A percentile compares a stretch with the other conserved stretches of the same genome.
Conservation (phyloP, 2,329 filamentous ascomycete genomes). For the Thelonectria discophora region DNA sequence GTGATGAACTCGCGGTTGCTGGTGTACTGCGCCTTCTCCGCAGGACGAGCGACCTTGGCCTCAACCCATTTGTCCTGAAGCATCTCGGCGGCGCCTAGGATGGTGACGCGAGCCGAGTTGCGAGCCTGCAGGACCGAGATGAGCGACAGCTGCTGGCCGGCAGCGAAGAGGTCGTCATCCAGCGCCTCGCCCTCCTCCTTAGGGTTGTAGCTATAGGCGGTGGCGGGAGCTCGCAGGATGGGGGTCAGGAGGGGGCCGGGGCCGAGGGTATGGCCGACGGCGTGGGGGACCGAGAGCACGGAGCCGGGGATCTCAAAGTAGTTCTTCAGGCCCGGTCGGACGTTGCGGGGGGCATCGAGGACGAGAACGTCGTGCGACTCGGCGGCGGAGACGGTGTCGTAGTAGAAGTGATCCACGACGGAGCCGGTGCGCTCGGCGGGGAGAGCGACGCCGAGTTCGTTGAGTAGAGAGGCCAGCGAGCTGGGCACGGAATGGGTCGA, state of each 20-base stretch:
- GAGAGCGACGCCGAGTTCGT: conserved; percentile 90
- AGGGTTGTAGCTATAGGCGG: conserved; percentile 92
- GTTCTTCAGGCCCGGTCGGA: conserved; percentile 75
- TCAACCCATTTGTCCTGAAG: conserved; percentile 90
- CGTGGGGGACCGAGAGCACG: conserved; percentile 81
- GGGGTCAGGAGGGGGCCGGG: conserved; percentile 80
- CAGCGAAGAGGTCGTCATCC: conserved; percentile 83
- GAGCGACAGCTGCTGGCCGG: conserved; percentile 82
- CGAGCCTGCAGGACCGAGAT: conserved; percentile 89
- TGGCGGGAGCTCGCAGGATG: conserved; percentile 81
- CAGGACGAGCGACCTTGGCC: conserved; percentile 74
- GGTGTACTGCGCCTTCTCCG: conserved; percentile 65
- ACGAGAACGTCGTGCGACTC: conserved; percentile 92
- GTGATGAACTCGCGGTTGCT: conserved; percentile 87
- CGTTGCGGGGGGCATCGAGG: conserved; percentile 71
- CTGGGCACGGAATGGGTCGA: conserved; percentile 74
- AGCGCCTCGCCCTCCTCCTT: conserved; percentile 80
- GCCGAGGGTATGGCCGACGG: conserved; percentile 83
- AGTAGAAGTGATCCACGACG: conserved; percentile 96
- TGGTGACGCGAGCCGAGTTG: conserved; percentile 89
- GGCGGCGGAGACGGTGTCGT: conserved; percentile 77
- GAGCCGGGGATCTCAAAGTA: conserved; percentile 70
- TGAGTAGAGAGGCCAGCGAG: conserved; percentile 78
- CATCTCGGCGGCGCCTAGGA: conserved; percentile 87
- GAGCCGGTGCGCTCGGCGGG: conserved; percentile 84